Percentiles rank a stretch among this genome's conserved stretches.
Conservation (phyloP, 495 filamentous ascomycete genomes). For the Daldinia bambusicola region DNA sequence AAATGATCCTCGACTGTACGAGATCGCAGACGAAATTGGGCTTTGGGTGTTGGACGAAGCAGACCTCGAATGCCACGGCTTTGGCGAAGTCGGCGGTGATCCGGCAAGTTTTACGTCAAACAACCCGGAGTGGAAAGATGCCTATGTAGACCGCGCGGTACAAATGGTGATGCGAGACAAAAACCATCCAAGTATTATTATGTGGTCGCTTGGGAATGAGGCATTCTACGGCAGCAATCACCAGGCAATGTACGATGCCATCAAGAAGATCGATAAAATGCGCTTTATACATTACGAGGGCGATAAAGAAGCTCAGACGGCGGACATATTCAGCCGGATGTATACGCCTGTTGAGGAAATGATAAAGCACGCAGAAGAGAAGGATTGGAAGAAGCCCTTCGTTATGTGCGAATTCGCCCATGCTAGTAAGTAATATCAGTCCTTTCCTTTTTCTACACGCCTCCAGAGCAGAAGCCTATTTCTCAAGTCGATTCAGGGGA, state of each 20-base stretch:
- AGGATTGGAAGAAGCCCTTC: constrained; percentile 63
- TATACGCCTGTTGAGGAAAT: constrained; percentile 66
- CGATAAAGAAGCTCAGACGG: constrained; percentile 66
- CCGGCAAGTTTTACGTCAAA: constrained; percentile 65
- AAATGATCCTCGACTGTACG: constrained; percentile 68
- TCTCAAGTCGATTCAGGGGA: too few relatives aligned
- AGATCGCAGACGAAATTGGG: constrained; percentile 74
- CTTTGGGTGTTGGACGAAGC: constrained; percentile 79
- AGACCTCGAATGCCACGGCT: constrained; percentile 78
- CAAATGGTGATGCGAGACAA: constrained; percentile 76
- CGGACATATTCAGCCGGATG: constrained; percentile 75
- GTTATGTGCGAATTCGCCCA: constrained; percentile 77
- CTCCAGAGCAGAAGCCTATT: too few relatives aligned
- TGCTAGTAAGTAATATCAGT: constrained; percentile 54
- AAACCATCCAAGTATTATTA: constrained; percentile 72
- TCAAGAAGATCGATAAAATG: constrained; percentile 65
- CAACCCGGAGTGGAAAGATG: constrained; percentile 73
- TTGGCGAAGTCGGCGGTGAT: constrained; percentile 62
- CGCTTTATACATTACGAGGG: constrained; percentile 76
- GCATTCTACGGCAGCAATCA: constrained; percentile 76
- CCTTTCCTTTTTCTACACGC: neutral
- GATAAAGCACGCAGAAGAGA: constrained; percentile 53
- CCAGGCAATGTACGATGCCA: constrained; percentile 71
- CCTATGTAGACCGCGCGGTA: constrained; percentile 75
- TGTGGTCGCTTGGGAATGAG: constrained; percentile 81